phyloP scores from a whole-genome alignment of 2,329 filamentous ascomycete genomes.

The Talaromyces pinophilus region DNA sequence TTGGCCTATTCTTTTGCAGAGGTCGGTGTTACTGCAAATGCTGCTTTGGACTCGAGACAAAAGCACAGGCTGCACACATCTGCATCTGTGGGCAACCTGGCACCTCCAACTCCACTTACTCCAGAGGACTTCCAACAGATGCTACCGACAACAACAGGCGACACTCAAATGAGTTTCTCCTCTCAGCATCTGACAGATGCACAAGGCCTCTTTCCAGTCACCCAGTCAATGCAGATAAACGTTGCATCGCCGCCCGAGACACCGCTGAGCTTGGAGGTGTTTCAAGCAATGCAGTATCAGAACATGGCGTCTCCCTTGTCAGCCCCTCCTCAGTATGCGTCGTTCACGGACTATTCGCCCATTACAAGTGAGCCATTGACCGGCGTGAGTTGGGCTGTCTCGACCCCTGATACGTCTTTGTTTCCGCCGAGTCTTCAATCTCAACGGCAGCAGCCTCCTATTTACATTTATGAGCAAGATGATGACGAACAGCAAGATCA shows the following conservation, averaged over 20 bases:
- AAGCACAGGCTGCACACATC: constrained; percentile 36
- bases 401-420: constrained; percentile 42
- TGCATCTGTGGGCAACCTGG: constrained; percentile 38
- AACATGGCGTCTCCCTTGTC: constrained; percentile 44
- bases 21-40: constrained; percentile 43
- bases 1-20: constrained; percentile 50
- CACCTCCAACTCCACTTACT: constrained; percentile 48
- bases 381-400: constrained; percentile 46
- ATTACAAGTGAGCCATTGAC: constrained; percentile 43
- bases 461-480: constrained; percentile 42
- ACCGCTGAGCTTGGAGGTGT: constrained; percentile 41
- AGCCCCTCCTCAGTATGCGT: constrained; percentile 46
- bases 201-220: constrained; percentile 39
- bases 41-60: constrained; percentile 37
- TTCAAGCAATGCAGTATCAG: constrained; percentile 42
- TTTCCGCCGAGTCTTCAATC: constrained; percentile 39
- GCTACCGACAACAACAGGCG: constrained; percentile 43
- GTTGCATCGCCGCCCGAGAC: constrained; percentile 49
- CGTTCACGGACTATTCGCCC: constrained; percentile 44
- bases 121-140: constrained; percentile 46
- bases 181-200: constrained; percentile 31
- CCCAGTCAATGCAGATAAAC: constrained; percentile 45
- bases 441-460: constrained; percentile 31
- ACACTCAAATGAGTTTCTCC: constrained; percentile 41
- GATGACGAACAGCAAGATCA: constrained; percentile 33